Conservation (phyloP, 2,329 filamentous ascomycete species). For the Fusarium coffeatum region DNA sequence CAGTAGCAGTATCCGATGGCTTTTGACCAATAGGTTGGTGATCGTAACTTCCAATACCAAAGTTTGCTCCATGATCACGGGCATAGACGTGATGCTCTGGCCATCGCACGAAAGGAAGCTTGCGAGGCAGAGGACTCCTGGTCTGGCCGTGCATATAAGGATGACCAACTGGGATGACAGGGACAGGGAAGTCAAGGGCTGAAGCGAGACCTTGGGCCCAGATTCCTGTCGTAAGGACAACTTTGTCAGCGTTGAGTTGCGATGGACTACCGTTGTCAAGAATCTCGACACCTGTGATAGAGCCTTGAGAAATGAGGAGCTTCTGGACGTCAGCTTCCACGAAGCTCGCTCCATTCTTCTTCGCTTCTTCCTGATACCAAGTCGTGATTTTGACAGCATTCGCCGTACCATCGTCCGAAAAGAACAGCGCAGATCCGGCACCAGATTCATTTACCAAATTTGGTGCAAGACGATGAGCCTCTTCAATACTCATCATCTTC, state of each 20-base stretch:
- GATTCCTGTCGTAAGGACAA: constrained; percentile 41
- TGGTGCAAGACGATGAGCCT: constrained; percentile 28
- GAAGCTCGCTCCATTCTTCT: constrained; percentile 15
- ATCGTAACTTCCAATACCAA: constrained; percentile 41
- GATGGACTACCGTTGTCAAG: not conserved
- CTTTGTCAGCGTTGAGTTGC: constrained; percentile 28
- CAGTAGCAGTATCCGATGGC: constrained; percentile 24
- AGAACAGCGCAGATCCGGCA: constrained; percentile 27
- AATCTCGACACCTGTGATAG: constrained; percentile 19
- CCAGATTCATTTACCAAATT: constrained; percentile 26
- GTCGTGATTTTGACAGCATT: constrained; percentile 31
- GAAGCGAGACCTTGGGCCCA: constrained; percentile 40
- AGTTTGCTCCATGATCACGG: constrained; percentile 37
- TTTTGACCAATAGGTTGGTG: constrained; percentile 30
- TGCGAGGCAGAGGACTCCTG: not conserved
- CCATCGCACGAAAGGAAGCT: constrained; percentile 34
- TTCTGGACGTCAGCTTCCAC: constrained; percentile 27
- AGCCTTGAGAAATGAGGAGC: not conserved
- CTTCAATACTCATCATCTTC: constrained; percentile 13
- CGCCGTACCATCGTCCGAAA: constrained; percentile 37
- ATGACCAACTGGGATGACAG: constrained; percentile 41
- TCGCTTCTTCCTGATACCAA: constrained; percentile 33
- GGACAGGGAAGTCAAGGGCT: constrained; percentile 28
- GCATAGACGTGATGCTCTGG: constrained; percentile 42
- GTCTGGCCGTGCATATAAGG: constrained; percentile 35